Evolutionary conservation across 2,329 filamentous ascomycete genomes (phyloP).

Genomic region (Diaporthe batatas): DNA sequence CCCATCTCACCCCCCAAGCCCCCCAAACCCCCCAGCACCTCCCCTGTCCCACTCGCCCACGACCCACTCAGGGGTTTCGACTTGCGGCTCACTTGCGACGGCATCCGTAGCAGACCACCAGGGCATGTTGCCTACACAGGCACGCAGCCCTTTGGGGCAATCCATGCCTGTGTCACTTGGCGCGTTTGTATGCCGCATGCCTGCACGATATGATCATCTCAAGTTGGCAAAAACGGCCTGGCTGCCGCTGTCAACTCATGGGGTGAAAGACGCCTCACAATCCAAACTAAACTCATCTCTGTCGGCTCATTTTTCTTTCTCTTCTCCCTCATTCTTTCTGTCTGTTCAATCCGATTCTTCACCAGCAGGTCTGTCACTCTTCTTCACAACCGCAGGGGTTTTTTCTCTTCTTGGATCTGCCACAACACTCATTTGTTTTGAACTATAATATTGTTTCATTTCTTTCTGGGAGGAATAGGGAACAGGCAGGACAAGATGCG

Average conservation of each 20-base stretch:
- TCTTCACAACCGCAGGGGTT: background rate
- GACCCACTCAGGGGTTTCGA: conserved; percentile 39
- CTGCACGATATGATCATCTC: conserved; percentile 2
- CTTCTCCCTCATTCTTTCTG: background rate
- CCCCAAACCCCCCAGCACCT: background rate
- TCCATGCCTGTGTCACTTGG: conserved; percentile 12
- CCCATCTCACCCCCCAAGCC: too few relatives aligned
- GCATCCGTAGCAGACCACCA: conserved; percentile 36
- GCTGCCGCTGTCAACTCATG: conserved; percentile 23
- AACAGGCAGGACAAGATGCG: conserved; percentile 33
- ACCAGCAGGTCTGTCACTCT: conserved; percentile 40
- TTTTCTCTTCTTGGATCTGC: background rate
- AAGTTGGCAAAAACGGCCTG: conserved; percentile 19
- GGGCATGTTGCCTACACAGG: conserved; percentile 20
- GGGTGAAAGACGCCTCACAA: background rate
- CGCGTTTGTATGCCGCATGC: background rate
- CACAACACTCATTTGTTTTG: conserved; percentile 1
- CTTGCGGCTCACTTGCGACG: conserved; percentile 39
- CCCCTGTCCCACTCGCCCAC: conserved; percentile 13
- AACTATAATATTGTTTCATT: conserved; percentile 5
- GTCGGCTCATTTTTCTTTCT: background rate
- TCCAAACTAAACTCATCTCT: background rate
- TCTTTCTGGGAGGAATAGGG: background rate
- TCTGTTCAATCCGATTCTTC: conserved; percentile 12
- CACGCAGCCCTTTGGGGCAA: conserved; percentile 22